A percentile compares a stretch with the other conserved stretches of the same genome.
These are phyloP conservation scores for Avena insularis DNA, from an alignment of 176 grass and related monocot species.

Conservation along the genomic window DNA sequence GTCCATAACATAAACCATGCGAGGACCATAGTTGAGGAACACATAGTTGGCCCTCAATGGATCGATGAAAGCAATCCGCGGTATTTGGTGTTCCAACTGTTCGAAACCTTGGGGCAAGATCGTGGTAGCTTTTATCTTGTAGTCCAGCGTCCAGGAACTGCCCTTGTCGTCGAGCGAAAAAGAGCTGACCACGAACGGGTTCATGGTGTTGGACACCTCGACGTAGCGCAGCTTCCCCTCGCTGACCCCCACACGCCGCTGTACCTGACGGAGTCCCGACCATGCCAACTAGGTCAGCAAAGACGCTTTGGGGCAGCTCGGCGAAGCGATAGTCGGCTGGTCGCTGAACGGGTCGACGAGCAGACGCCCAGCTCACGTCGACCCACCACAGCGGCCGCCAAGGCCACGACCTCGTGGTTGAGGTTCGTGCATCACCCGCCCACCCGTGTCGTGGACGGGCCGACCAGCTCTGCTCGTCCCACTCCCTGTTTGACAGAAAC, in stretches of 20 bases:
- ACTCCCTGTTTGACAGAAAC: neutral
- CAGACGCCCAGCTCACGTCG: slow-evolving; percentile 24
- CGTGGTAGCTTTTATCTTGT: too few species aligned
- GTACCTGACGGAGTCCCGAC: neutral
- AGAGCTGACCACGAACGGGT: slow-evolving; percentile 38
- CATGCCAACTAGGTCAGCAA: neutral
- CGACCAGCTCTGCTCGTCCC: slow-evolving; percentile 20
- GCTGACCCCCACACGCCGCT: slow-evolving; percentile 34
- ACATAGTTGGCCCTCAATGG: too few species aligned
- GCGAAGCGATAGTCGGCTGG: slow-evolving; percentile 30
- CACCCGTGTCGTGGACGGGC: neutral
- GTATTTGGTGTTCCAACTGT: too few species aligned
- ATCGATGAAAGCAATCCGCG: too few species aligned
- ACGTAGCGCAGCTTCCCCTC: slow-evolving; percentile 45
- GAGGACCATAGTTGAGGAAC: too few species aligned
- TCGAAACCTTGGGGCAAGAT: too few species aligned
- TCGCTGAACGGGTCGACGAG: slow-evolving; percentile 49
- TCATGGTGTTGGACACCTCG: slow-evolving; percentile 24
- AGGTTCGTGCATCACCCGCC: neutral
- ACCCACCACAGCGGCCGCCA: slow-evolving; percentile 43
- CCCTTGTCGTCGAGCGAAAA: too few species aligned
- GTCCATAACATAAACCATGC: too few species aligned
- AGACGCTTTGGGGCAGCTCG: slow-evolving; percentile 31
- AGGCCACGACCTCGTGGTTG: slow-evolving; percentile 26
- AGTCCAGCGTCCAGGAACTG: too few species aligned